These are phyloP conservation scores for Hymenoscyphus occultus DNA, from an alignment of 2,329 filamentous ascomycete species.

Conservation along the genomic window DNA sequence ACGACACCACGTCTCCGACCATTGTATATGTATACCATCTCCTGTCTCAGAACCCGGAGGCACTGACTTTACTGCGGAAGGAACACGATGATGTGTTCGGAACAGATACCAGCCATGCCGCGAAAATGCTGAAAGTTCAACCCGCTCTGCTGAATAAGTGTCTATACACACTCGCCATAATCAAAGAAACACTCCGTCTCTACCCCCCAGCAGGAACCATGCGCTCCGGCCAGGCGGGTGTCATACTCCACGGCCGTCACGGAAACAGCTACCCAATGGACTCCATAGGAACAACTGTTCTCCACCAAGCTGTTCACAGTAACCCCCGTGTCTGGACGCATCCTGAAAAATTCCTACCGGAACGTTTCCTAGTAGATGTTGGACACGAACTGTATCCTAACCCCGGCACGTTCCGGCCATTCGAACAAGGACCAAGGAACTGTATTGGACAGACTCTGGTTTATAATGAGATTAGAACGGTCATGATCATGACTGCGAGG, in stretches of 20 bases:
- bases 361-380: neutral
- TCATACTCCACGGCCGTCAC: neutral
- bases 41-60: neutral
- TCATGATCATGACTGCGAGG: neutral
- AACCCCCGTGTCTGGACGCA: neutral
- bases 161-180: neutral
- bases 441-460: neutral
- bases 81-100: conserved; percentile 3
- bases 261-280: neutral
- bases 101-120: neutral
- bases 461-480: neutral
- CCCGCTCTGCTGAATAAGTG: neutral
- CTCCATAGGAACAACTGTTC: neutral
- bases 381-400: neutral
- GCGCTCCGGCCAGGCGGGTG: neutral
- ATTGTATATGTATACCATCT: neutral
- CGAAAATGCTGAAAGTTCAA: neutral
- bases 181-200: neutral
- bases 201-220: conserved; percentile 2
- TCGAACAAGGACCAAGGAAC: neutral
- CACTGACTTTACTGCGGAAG: neutral
- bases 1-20: neutral
- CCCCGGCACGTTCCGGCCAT: neutral
- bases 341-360: neutral
- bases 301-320: neutral